phyloP scores from a whole-genome alignment of 2,329 filamentous ascomycete species.

The Aspergillus arachidicola region DNA sequence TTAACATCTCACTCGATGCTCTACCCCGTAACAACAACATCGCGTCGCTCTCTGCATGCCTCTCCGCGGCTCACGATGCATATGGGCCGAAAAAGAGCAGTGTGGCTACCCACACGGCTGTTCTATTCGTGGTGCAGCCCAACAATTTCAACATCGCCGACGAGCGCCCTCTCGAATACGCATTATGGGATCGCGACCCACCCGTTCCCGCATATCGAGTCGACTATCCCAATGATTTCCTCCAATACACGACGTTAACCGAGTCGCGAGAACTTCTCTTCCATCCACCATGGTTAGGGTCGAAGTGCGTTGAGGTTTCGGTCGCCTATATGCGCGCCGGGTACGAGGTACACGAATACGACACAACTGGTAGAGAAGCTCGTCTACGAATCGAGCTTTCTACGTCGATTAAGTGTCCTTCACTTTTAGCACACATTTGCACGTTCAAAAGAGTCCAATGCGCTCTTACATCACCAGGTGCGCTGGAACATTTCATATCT shows the following conservation, averaged over 20 bases:
- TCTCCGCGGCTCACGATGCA: constrained; percentile 36
- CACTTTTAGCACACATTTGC: constrained; percentile 44
- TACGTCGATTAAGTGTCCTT: constrained; percentile 49
- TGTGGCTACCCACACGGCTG: constrained; percentile 28
- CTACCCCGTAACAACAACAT: constrained; percentile 40
- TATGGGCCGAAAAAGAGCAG: constrained; percentile 30
- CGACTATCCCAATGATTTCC: constrained; percentile 37
- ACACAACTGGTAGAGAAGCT: constrained; percentile 28
- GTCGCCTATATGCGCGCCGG: constrained; percentile 50
- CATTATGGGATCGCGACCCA: constrained; percentile 35
- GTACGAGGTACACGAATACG: constrained; percentile 46
- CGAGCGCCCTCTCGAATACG: constrained; percentile 50
- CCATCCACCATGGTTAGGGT: constrained; percentile 26
- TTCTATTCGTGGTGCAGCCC: constrained; percentile 50
- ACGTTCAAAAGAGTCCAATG: constrained; percentile 51
- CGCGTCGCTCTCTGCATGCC: constrained; percentile 30
- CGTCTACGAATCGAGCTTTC: constrained; percentile 43
- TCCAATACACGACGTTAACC: constrained; percentile 33
- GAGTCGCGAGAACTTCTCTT: constrained; percentile 40
- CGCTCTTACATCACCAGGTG: constrained; percentile 36
- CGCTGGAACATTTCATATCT: constrained; percentile 38
- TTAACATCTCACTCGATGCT: constrained; percentile 8
- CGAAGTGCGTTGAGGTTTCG: constrained; percentile 40
- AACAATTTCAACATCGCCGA: constrained; percentile 50
- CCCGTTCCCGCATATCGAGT: constrained; percentile 41